These are phyloP conservation scores for Cutaneotrichosporon dermatis DNA, from an alignment of 1,284 basidiomycete species.

Conservation along the genomic window DNA sequence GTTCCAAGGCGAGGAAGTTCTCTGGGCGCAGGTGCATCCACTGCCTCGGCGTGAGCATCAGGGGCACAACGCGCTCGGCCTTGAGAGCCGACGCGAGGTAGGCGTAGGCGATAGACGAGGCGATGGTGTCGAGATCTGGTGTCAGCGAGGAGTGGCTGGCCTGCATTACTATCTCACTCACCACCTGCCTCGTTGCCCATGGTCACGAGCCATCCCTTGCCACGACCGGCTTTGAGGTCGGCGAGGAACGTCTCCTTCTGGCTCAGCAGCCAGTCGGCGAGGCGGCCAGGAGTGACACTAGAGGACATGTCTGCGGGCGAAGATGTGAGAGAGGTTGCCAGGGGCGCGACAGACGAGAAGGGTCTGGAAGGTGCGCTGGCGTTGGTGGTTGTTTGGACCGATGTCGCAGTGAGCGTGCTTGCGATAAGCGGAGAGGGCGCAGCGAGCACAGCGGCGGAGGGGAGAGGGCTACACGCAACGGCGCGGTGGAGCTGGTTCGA, in stretches of 20 bases:
- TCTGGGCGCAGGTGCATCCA: conserved; percentile 80
- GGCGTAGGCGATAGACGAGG: conserved; percentile 74
- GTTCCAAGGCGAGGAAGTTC: conserved; percentile 68
- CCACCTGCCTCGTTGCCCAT: conserved; percentile 93
- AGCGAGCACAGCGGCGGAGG: background rate
- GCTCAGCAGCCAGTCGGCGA: conserved; percentile 47
- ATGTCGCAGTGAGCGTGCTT: background rate
- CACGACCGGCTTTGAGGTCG: conserved; percentile 51
- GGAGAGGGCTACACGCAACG: conserved; percentile 17
- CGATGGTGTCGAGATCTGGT: conserved; percentile 80
- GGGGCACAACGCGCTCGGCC: conserved; percentile 60
- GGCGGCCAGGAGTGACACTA: conserved; percentile 6
- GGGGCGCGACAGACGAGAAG: background rate
- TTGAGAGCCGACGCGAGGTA: conserved; percentile 60
- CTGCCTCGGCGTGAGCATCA: conserved; percentile 64
- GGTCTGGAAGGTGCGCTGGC: background rate
- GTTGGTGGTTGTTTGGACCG: conserved; percentile 5
- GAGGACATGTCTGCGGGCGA: background rate
- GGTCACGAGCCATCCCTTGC: conserved; percentile 67
- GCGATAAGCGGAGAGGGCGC: background rate
- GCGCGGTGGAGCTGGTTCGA: conserved; percentile 25
- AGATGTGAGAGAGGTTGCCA: background rate
- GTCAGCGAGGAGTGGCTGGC: background rate
- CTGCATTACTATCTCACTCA: too few species aligned
- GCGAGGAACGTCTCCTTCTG: conserved; percentile 54